Evolutionary conservation across 2,329 filamentous ascomycete species (phyloP).

Genomic region (Ophiocordyceps sinensis): DNA sequence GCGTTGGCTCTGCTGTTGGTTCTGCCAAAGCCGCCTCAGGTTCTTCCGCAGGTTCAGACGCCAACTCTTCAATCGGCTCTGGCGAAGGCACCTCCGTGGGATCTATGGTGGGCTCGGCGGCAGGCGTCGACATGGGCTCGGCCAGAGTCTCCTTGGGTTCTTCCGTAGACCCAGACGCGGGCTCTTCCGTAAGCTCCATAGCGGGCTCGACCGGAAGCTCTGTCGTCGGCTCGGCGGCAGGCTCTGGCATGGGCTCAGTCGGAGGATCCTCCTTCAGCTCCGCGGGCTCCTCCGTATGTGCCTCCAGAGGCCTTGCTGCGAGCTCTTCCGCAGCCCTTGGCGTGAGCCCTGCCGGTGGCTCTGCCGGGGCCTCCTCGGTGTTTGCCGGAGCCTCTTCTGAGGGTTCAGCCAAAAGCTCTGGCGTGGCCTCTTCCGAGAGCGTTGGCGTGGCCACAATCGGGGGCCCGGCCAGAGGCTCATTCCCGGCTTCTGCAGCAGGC

Average conservation of each 20-base stretch:
- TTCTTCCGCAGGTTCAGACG: not conserved
- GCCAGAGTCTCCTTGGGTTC: not conserved
- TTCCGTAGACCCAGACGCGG: not conserved
- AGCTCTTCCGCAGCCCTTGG: not conserved
- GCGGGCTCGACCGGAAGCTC: not conserved
- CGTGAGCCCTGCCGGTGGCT: not conserved
- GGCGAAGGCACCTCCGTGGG: too few species aligned
- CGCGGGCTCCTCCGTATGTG: not conserved
- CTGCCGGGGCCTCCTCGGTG: not conserved
- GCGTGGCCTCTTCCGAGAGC: not conserved
- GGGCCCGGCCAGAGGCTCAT: not conserved
- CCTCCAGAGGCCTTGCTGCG: not conserved
- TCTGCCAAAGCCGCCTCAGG: not conserved
- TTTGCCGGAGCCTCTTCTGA: not conserved
- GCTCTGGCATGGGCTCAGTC: not conserved
- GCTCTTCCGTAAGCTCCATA: not conserved
- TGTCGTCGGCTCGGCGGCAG: not conserved
- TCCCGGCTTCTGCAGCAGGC: not conserved
- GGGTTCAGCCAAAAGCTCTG: not conserved
- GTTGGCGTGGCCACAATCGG: not conserved
- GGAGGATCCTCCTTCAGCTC: not conserved
- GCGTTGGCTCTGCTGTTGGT: too few species aligned
- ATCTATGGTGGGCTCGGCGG: too few species aligned
- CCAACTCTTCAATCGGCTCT: not conserved
- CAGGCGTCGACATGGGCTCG: too few species aligned